phyloP scores from a whole-genome alignment of 2,329 filamentous ascomycete genomes.

The Fusarium verticillioides region DNA sequence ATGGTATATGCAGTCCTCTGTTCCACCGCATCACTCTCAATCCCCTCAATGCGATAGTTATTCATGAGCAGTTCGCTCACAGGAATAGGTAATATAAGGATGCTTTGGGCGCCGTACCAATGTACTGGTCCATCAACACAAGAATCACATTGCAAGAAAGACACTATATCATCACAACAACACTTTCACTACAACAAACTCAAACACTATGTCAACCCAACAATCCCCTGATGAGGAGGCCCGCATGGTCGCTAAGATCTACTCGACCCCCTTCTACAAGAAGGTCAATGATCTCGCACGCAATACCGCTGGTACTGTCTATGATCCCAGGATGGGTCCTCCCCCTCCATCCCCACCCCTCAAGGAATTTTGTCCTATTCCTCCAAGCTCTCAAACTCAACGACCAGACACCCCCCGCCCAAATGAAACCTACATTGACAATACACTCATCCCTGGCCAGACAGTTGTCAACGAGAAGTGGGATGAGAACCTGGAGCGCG shows the following conservation, averaged over 20 bases:
- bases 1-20: not conserved
- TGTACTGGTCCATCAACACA: not conserved
- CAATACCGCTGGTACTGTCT: not conserved
- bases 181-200: not conserved
- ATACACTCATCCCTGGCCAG: not conserved
- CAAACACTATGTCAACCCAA: not conserved
- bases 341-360: not conserved
- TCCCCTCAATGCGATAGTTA: not conserved
- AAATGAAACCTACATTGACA: not conserved
- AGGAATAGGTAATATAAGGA: not conserved
- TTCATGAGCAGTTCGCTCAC: not conserved
- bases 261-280: not conserved
- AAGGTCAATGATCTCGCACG: not conserved
- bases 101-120: not conserved
- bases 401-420: not conserved
- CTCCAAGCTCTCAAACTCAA: not conserved
- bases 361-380: not conserved
- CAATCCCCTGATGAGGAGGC: not conserved
- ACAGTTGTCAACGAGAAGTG: not conserved
- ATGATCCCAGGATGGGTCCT: not conserved
- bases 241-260: not conserved
- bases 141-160: not conserved
- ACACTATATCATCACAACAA: not conserved
- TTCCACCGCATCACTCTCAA: not conserved
- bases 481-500: not conserved